phyloP scores from a whole-genome alignment of 2,329 filamentous ascomycete genomes.

The Cercospora sojina region DNA sequence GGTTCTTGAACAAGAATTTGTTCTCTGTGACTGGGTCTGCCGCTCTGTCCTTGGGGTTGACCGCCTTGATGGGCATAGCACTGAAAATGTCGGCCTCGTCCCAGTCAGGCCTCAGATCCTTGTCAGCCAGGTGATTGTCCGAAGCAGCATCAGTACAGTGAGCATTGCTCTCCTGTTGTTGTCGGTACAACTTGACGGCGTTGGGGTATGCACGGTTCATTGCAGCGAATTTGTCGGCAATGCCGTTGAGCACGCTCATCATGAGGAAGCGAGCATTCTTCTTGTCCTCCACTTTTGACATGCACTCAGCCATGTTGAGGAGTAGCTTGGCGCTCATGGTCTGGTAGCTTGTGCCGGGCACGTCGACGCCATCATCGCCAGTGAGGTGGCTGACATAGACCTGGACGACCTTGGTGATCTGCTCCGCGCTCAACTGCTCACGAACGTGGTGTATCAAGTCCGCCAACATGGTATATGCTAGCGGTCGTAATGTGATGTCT shows the following conservation, averaged over 20 bases:
- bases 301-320: slow-evolving; percentile 97
- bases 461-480: slow-evolving; percentile 97
- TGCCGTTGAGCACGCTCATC: slow-evolving; percentile 96
- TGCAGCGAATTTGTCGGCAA: slow-evolving; percentile 94
- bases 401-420: slow-evolving; percentile 93
- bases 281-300: slow-evolving; percentile 90
- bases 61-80: slow-evolving; percentile 93
- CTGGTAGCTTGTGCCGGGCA: slow-evolving; percentile 93
- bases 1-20: slow-evolving; percentile 94
- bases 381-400: slow-evolving; percentile 96
- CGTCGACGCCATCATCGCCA: slow-evolving; percentile 66
- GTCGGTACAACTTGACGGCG: slow-evolving; percentile 85
- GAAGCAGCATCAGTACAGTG: slow-evolving; percentile 47
- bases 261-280: slow-evolving; percentile 91
- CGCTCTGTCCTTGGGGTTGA: slow-evolving; percentile 83
- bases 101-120: slow-evolving; percentile 82
- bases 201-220: slow-evolving; percentile 98
- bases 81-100: slow-evolving; percentile 98
- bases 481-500: slow-evolving; percentile 90
- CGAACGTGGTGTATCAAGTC: slow-evolving; percentile 97
- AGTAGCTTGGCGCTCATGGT: slow-evolving; percentile 98
- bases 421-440: slow-evolving; percentile 80
- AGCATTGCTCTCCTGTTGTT: slow-evolving; percentile 57
- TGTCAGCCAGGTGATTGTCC: slow-evolving; percentile 83
- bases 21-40: slow-evolving; percentile 93